Percentiles rank a stretch among this genome's conserved stretches.
phyloP scores from a whole-genome alignment of 441 rosid genomes.

The Melastoma candidum region DNA sequence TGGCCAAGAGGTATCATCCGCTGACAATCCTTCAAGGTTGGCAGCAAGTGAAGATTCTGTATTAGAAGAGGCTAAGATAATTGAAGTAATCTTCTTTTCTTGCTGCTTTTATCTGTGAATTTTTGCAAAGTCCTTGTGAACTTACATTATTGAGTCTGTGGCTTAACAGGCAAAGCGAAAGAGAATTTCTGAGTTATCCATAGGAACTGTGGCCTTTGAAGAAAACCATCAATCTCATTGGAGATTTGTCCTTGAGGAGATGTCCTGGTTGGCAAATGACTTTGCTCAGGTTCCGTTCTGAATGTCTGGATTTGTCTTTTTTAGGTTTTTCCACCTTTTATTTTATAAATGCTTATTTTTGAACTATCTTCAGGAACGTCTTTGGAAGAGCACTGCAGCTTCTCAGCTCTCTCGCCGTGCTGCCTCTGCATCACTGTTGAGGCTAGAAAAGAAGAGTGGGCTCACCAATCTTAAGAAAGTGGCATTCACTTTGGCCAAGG shows the following conservation, averaged over 20 bases:
- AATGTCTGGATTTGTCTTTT: constrained; percentile 10
- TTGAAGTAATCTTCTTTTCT: constrained; percentile 53
- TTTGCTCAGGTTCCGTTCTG: constrained; percentile 78
- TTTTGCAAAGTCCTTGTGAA: constrained; percentile 12
- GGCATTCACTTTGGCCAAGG: constrained; percentile 64
- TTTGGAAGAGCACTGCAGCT: constrained; percentile 98
- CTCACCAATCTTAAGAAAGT: constrained; percentile 45
- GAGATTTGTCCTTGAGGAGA: constrained; percentile 99
- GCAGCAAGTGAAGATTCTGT: constrained; percentile 69
- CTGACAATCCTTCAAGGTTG: constrained; percentile 29
- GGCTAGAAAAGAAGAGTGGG: constrained; percentile 48
- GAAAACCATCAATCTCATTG: constrained; percentile 58
- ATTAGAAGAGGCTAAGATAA: constrained; percentile 80
- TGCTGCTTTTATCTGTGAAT: constrained; percentile 13
- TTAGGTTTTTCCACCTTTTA: neutral
- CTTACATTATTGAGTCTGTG: constrained; percentile 13
- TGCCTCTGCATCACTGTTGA: constrained; percentile 55
- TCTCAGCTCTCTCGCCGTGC: constrained; percentile 69
- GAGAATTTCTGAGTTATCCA: constrained; percentile 83
- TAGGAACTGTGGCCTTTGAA: constrained; percentile 39
- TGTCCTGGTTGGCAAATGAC: constrained; percentile 99
- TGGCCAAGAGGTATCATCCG: constrained; percentile 33
- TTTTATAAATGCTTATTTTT: neutral
- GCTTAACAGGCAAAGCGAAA: constrained; percentile 74
- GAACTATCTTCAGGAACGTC: constrained; percentile 63